Percentiles rank a stretch among this genome's conserved stretches.
Conservation (phyloP, 2,329 filamentous ascomycete genomes). For the Ceratocystiopsis brevicomis region DNA sequence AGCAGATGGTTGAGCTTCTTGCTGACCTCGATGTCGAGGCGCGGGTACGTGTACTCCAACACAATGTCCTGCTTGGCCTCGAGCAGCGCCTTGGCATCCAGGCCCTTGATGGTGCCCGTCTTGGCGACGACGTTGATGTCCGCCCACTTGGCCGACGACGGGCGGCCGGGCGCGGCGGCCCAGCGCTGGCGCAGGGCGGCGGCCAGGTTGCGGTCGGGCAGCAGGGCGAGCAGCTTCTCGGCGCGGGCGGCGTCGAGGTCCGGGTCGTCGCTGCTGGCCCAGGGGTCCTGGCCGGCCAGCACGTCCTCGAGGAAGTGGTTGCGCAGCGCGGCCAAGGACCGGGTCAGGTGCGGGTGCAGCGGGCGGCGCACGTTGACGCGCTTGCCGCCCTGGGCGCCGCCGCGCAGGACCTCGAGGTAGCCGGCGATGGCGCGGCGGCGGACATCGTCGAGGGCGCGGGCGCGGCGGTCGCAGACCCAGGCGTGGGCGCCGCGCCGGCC, state of each 20-base stretch:
- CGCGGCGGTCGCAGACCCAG: constrained; percentile 88
- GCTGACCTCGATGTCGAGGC: constrained; percentile 89
- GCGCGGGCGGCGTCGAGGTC: constrained; percentile 25
- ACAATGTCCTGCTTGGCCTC: constrained; percentile 93
- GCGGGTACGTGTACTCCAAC: constrained; percentile 92
- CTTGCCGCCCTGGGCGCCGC: constrained; percentile 70
- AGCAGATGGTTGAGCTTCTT: constrained; percentile 97
- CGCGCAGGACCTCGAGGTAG: constrained; percentile 79
- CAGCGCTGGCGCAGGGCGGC: constrained; percentile 76
- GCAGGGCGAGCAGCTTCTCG: constrained; percentile 61
- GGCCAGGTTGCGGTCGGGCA: constrained; percentile 63
- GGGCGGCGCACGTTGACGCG: constrained; percentile 70
- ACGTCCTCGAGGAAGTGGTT: constrained; percentile 71
- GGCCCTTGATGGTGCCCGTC: constrained; percentile 47
- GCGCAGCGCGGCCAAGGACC: constrained; percentile 71
- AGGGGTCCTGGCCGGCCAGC: constrained; percentile 71
- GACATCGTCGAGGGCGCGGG: constrained; percentile 66
- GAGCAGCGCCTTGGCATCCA: constrained; percentile 55
- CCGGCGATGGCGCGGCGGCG: constrained; percentile 70
- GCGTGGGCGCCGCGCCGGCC: constrained; percentile 92
- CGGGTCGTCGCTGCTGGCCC: constrained; percentile 37
- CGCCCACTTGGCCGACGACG: constrained; percentile 71
- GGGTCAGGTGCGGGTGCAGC: constrained; percentile 74
- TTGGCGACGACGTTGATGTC: constrained; percentile 81
- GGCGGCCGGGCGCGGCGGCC: constrained; percentile 61